These are phyloP conservation scores for Dacryopinax primogenitus DNA, from an alignment of 768 basidiomycete species.

Conservation along the genomic window DNA sequence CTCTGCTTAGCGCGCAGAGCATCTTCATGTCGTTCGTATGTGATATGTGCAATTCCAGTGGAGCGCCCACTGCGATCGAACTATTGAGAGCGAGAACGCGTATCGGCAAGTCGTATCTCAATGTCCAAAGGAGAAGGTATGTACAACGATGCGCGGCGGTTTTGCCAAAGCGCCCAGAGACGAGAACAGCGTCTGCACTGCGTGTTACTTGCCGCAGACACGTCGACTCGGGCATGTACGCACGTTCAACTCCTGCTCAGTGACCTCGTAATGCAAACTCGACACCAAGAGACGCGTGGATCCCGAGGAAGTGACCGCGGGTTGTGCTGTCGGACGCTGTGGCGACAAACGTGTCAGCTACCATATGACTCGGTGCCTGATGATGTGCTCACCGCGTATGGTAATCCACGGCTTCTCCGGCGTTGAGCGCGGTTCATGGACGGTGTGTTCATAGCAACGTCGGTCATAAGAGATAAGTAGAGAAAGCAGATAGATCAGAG, in stretches of 20 bases:
- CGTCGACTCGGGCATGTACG: constrained; percentile 23
- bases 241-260: constrained; percentile 76
- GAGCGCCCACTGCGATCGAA: constrained; percentile 95
- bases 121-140: constrained; percentile 1
- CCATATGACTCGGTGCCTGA: neutral
- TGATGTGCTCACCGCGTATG: neutral
- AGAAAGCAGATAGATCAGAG: neutral
- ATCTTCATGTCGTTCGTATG: constrained; percentile 64
- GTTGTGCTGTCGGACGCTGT: neutral
- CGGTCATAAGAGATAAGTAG: neutral
- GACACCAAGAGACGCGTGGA: constrained; percentile 47
- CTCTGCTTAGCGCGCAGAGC: constrained; percentile 74
- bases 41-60: constrained; percentile 63
- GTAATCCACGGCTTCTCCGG: neutral
- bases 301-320: neutral
- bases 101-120: neutral
- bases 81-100: constrained; percentile 31
- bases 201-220: neutral
- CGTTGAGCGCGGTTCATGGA: neutral
- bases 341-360: neutral
- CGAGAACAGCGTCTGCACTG: neutral
- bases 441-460: neutral
- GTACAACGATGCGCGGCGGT: neutral
- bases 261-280: constrained; percentile 86
- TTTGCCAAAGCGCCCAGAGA: constrained; percentile 2